Percentiles rank a stretch among this genome's conserved stretches.
These are phyloP conservation scores for Aspergillus hortae DNA, from an alignment of 2,329 filamentous ascomycete genomes.

Conservation along the genomic window DNA sequence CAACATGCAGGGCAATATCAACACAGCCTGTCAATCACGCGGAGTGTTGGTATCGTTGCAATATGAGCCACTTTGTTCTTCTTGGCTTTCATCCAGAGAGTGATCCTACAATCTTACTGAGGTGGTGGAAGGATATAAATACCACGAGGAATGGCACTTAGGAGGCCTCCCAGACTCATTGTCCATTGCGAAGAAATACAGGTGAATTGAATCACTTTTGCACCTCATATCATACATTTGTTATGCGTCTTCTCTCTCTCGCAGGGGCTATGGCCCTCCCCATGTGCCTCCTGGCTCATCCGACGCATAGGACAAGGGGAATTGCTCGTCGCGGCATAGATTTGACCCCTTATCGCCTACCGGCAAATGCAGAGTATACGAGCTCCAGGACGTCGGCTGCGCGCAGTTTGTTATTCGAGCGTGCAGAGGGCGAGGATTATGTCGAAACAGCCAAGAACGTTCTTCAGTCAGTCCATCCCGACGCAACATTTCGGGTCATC, in stretches of 20 bases:
- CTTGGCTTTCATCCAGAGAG: no score
- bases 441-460: conserved; percentile 6
- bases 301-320: not conserved
- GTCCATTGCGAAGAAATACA: not conserved
- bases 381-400: not conserved
- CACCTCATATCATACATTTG: not conserved
- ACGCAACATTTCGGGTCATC: conserved; percentile 8
- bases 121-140: no score
- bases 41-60: not conserved
- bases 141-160: no score
- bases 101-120: no score
- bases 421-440: conserved; percentile 4
- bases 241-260: conserved; percentile 7
- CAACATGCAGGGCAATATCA: not conserved
- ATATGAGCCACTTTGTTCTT: not conserved
- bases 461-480: conserved; percentile 4
- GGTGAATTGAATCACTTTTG: not conserved
- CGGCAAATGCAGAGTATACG: not conserved
- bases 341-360: conserved; percentile 7
- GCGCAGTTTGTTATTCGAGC: not conserved
- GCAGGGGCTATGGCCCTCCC: conserved; percentile 7
- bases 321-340: conserved; percentile 6
- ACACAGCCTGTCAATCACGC: not conserved
- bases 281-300: conserved; percentile 3
- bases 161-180: no score